Evolutionary conservation across 129 eudicot genomes (phyloP).

Genomic region (sunflower (Helianthus annuus)): HanXRQr2.0-SUNRISE NC_035445.2:144580457-144580956

Average conservation of each 20-base stretch:
- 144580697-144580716: constrained; percentile 73
- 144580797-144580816: no score
- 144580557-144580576: constrained; percentile 96
- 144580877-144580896: no score
- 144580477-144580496: no score
- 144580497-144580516: neutral
- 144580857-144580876: no score
- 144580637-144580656: constrained; percentile 78
- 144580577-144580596: constrained; percentile 72
- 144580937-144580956: no score
- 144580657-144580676: constrained; percentile 76
- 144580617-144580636: constrained; percentile 61
- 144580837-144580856: no score
- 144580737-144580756: constrained; percentile 81
- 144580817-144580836: no score
- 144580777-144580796: no score
- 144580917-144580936: no score
- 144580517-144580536: neutral
- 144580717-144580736: constrained; percentile 79
- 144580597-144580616: constrained; percentile 64
- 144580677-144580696: constrained; percentile 96
- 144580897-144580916: no score
- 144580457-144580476: neutral
- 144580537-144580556: constrained; percentile 95
- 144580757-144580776: constrained; percentile 14